phyloP scores from a whole-genome alignment of 108 stramenopile genomes.

The Aurantiochytrium sp. region DNA sequence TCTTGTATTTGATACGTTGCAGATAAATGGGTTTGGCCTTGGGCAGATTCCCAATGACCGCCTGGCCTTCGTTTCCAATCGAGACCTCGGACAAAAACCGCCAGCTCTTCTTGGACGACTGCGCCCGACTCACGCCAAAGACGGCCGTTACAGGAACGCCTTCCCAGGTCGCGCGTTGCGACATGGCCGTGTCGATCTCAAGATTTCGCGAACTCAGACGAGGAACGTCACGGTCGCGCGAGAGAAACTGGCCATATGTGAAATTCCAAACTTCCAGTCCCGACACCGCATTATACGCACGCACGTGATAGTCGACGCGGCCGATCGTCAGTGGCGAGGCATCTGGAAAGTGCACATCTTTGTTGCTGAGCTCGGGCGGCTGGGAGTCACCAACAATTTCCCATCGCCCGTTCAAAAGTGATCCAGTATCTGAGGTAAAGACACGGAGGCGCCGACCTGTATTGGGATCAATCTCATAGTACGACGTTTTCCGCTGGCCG shows the following conservation, averaged over 20 bases:
- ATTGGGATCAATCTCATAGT: neutral
- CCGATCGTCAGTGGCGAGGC: neutral
- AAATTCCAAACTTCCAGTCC: neutral
- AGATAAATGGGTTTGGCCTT: neutral
- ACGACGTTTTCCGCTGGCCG: neutral
- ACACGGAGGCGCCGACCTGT: neutral
- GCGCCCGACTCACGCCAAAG: neutral
- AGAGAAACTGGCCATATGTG: neutral
- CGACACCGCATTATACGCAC: neutral
- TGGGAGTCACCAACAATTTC: neutral
- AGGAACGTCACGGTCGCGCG: neutral
- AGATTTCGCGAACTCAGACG: neutral
- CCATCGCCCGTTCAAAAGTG: neutral
- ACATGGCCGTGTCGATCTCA: neutral
- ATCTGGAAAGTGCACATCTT: neutral
- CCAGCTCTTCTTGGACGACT: neutral
- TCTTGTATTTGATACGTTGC: neutral
- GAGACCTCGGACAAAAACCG: neutral
- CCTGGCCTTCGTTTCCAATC: neutral
- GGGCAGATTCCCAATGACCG: neutral
- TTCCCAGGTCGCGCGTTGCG: neutral
- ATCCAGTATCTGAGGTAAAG: neutral
- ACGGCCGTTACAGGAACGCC: constrained; percentile 4
- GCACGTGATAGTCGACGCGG: neutral
- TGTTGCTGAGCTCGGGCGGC: neutral